Conservation (phyloP, 2,329 filamentous ascomycete genomes). For the Fusarium ambrosium region DNA sequence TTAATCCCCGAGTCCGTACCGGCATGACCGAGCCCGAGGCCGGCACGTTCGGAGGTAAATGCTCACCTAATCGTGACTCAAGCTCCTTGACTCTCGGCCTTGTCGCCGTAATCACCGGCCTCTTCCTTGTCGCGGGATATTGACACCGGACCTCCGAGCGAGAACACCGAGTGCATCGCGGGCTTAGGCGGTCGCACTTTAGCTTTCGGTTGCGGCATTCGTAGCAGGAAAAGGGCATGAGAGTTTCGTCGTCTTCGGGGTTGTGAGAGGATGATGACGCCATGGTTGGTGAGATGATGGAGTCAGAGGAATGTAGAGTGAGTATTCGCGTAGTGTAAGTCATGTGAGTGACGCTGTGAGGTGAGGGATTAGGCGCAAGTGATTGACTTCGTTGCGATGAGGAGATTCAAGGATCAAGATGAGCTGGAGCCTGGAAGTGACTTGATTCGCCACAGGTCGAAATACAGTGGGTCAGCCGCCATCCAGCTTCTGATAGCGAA, state of each 20-base stretch:
- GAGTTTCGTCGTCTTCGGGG: neutral
- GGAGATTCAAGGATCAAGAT: neutral
- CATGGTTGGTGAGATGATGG: conserved; percentile 19
- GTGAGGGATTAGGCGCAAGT: neutral
- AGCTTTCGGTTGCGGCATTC: conserved; percentile 48
- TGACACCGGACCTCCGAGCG: conserved; percentile 38
- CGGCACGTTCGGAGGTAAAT: neutral
- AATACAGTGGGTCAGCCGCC: neutral
- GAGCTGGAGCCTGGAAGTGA: neutral
- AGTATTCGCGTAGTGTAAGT: neutral
- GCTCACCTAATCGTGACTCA: conserved; percentile 43
- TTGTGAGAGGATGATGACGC: conserved; percentile 17
- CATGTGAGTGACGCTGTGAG: neutral
- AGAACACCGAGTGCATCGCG: conserved; percentile 45
- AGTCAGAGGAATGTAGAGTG: too few species aligned
- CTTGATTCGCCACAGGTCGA: neutral
- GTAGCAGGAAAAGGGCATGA: conserved; percentile 46
- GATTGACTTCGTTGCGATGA: neutral
- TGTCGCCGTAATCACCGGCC: conserved; percentile 40
- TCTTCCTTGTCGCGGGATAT: conserved; percentile 47
- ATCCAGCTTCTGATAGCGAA: neutral
- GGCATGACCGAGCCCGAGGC: neutral
- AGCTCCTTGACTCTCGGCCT: conserved; percentile 48
- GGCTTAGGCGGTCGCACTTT: conserved; percentile 47
- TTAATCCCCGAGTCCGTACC: neutral